phyloP scores from a whole-genome alignment of 371 early-diverging fungal genomes.

The Mortierella sp. region DNA sequence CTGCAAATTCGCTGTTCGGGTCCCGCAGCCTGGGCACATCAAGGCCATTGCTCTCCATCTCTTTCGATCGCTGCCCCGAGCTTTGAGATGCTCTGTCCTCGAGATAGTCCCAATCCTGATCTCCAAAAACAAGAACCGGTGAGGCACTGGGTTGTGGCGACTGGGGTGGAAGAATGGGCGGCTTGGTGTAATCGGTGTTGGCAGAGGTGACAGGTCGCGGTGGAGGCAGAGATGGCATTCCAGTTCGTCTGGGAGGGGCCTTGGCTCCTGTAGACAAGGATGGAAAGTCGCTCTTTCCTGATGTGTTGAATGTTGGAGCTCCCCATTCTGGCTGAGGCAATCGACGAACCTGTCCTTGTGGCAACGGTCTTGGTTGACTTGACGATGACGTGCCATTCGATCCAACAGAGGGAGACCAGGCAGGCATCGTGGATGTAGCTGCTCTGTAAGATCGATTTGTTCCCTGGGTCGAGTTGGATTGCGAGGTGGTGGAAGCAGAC shows the following conservation, averaged over 20 bases:
- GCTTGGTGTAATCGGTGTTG: not conserved
- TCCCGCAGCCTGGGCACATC: constrained; percentile 17
- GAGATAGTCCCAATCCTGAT: constrained; percentile 26
- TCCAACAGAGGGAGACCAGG: constrained; percentile 6
- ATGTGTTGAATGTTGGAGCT: constrained; percentile 16
- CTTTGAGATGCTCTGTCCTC: constrained; percentile 12
- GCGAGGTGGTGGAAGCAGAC: not conserved
- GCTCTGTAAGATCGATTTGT: not conserved
- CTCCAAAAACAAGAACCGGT: constrained; percentile 26
- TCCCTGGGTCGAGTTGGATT: not conserved
- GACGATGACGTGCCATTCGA: not conserved
- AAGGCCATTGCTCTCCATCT: constrained; percentile 10
- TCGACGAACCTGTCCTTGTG: not conserved
- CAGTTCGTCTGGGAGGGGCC: constrained; percentile 3
- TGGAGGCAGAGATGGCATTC: constrained; percentile 23
- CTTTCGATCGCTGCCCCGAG: constrained; percentile 2
- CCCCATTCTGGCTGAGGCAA: constrained; percentile 27
- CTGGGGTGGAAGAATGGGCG: not conserved
- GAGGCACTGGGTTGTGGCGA: not conserved
- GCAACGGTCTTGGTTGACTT: not conserved
- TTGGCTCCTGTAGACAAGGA: constrained; percentile 10
- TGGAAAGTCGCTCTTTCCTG: constrained; percentile 33
- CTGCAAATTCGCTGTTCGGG: constrained; percentile 9
- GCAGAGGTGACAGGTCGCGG: not conserved
- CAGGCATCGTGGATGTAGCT: not conserved